Evolutionary conservation across 805 yeast genomes (phyloP).

Genomic region (Saccharomyces eubayanus): DNA sequence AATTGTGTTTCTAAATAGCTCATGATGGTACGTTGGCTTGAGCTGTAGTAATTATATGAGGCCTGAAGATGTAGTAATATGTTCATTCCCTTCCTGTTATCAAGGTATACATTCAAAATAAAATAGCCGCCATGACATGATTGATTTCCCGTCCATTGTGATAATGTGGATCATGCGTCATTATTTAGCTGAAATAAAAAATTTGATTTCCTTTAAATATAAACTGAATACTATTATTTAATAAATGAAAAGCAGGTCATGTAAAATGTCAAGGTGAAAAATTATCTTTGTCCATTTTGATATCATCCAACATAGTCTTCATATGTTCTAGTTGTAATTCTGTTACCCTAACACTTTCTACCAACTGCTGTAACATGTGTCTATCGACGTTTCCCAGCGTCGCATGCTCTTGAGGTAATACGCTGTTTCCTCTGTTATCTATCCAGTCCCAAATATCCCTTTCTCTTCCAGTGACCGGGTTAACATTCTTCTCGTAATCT

Average conservation of each 20-base stretch:
- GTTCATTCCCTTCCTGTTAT: neutral
- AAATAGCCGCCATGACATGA: neutral
- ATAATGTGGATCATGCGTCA: neutral
- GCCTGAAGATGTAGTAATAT: neutral
- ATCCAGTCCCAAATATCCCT: neutral
- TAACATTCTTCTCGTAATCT: neutral
- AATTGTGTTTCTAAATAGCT: neutral
- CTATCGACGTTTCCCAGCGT: neutral
- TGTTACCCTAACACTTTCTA: slow-evolving; percentile 23
- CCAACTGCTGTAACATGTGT: slow-evolving; percentile 19
- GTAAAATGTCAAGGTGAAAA: neutral
- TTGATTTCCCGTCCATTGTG: neutral
- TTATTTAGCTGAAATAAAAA: neutral
- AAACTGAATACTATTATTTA: neutral
- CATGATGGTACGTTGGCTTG: neutral
- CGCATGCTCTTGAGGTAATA: neutral
- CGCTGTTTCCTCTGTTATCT: neutral
- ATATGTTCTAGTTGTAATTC: slow-evolving; percentile 22
- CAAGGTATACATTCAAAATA: neutral
- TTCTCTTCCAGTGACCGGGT: neutral
- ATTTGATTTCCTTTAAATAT: neutral
- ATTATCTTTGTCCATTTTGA: neutral
- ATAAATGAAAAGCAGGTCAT: neutral
- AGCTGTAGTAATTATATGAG: neutral
- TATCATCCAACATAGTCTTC: slow-evolving; percentile 11